Evolutionary conservation across 164 flowering plant species (phyloP), one percentile per base, ranked within the genome.

Genomic region (Umbilicus rupestris): DNA sequence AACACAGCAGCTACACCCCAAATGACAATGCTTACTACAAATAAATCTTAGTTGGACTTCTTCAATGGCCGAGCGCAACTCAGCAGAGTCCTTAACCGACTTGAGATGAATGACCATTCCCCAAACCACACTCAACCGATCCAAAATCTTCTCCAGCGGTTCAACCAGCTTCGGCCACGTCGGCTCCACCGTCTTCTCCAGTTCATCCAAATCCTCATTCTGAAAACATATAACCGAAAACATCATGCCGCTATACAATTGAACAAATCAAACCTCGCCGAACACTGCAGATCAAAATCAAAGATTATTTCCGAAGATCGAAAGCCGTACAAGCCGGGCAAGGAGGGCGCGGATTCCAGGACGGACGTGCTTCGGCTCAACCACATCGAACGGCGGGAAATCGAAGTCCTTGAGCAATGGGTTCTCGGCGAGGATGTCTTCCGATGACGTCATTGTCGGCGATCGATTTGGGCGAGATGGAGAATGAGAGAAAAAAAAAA

Each of bases 51-150:
- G 97, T 92, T 90, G 97, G 46, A 92, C 89, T 78, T 92, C 96
- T 73, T 88, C 90, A 49, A 92, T 84, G 41, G 97, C 97, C 26
- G 96, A 71, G 26, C 98, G 93, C 15, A 92, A 85, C 47, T 92
- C 98, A 16, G 90, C 42, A 19, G 86, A 76, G 75, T 92, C 96
- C 74, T 92, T 92, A 28, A 92, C 98, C 11, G 86, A 26, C 82
- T 90, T 89, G 28, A 93, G 90, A 83, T 90, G 98, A 75, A 77
- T 80, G 60, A 93, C 88, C 17, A 88, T 78, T 8, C 98, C 97
- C 98, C 96, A 93, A 65, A 85, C 96, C 39, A 90, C 88, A 33
- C 67, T 64, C 69, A 86, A 58, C 35, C 81, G 77, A 74, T 89
- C 98, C 7, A 80, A 58, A 59, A 92, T 80, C 82, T 78, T 87